Evolutionary conservation across 2,329 filamentous ascomycete genomes (phyloP).

Genomic region (Diaporthe humulicola): DNA sequence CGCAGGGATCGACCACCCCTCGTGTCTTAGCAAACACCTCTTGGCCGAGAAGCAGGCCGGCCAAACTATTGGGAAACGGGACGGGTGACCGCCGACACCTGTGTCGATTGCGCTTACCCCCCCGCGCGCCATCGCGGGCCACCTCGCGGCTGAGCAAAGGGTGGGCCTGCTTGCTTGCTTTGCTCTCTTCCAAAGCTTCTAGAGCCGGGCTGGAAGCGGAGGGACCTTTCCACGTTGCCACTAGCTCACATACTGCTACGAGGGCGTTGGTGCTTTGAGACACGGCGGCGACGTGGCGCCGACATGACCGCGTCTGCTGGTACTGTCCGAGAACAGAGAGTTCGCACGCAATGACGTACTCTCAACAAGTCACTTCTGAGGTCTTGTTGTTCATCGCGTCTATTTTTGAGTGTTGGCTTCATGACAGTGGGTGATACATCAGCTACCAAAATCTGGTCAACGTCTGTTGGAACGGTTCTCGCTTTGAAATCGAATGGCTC

Average conservation of each 20-base stretch:
- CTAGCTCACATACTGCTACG: not conserved
- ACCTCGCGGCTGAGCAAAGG: not conserved
- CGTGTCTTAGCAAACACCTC: constrained; percentile 22
- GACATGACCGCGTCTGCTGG: constrained; percentile 10
- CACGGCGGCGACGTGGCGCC: constrained; percentile 16
- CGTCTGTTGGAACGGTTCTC: not conserved
- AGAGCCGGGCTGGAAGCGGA: constrained; percentile 24
- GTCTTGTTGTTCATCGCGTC: not conserved
- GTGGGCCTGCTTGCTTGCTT: not conserved
- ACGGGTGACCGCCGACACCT: not conserved
- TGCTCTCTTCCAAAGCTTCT: constrained; percentile 32
- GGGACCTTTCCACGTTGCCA: constrained; percentile 14
- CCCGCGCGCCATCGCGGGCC: not conserved
- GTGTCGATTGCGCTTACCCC: constrained; percentile 8
- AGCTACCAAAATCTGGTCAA: not conserved
- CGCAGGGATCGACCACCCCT: not conserved
- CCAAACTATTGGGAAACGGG: not conserved
- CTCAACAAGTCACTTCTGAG: not conserved
- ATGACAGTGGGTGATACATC: not conserved
- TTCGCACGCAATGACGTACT: not conserved
- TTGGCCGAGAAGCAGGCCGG: not conserved
- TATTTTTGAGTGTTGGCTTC: not conserved
- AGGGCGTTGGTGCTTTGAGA: constrained; percentile 12
- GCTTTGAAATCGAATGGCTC: constrained; percentile 9
- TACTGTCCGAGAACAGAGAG: no score